A percentile compares a stretch with the other conserved stretches of the same genome.
Conservation (phyloP, 2,329 filamentous ascomycete genomes). For the Sphaerulina vaccinii region DNA sequence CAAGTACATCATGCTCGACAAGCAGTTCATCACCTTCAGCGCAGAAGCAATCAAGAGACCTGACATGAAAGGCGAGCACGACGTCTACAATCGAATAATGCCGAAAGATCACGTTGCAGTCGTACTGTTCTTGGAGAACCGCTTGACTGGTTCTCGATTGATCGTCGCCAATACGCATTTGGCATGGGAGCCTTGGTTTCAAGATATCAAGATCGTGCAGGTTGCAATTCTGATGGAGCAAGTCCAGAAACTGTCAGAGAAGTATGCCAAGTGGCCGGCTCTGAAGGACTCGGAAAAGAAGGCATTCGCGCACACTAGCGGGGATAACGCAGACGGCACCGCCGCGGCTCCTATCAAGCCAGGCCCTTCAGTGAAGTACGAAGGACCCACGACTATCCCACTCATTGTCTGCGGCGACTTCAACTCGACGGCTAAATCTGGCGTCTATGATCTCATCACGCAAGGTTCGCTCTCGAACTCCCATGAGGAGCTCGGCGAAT, state of each 20-base stretch:
- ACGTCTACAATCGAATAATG: conserved; percentile 98
- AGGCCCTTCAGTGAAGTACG: conserved; percentile 81
- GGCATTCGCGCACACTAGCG: conserved; percentile 49
- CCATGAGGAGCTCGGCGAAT: conserved; percentile 75
- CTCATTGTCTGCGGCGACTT: conserved; percentile 92
- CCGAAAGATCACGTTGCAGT: conserved; percentile 96
- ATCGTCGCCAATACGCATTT: conserved; percentile 94
- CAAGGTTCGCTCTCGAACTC: conserved; percentile 74
- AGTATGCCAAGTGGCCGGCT: conserved; percentile 75
- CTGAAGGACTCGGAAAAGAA: conserved; percentile 69
- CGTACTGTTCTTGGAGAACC: conserved; percentile 88
- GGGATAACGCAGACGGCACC: conserved; percentile 50
- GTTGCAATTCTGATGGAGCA: conserved; percentile 94
- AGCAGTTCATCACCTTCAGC: conserved; percentile 89
- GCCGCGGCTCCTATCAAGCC: conserved; percentile 52
- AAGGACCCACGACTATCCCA: conserved; percentile 82
- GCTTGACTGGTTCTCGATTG: conserved; percentile 81
- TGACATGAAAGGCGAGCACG: conserved; percentile 95
- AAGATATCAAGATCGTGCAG: conserved; percentile 95
- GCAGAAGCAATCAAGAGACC: conserved; percentile 89
- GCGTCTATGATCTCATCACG: conserved; percentile 86
- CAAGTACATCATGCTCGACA: conserved; percentile 92
- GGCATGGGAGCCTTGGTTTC: conserved; percentile 87
- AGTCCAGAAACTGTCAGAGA: conserved; percentile 79
- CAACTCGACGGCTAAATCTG: conserved; percentile 84